Evolutionary conservation across 768 basidiomycete species (phyloP).

Genomic region (Suillus subaureus): DNA sequence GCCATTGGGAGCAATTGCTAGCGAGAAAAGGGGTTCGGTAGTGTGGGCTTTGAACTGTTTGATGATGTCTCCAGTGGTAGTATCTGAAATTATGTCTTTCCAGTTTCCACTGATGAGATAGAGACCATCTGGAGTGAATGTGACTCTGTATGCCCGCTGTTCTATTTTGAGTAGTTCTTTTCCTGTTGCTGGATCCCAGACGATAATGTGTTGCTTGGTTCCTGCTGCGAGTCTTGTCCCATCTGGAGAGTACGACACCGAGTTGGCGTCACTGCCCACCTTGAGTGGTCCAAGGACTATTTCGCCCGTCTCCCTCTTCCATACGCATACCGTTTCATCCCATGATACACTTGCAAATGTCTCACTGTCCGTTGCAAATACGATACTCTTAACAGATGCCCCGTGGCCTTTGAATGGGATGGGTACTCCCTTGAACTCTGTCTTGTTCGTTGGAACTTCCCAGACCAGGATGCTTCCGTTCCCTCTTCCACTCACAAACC

Average conservation of each 20-base stretch:
- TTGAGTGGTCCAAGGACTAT: background rate
- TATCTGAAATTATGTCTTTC: background rate
- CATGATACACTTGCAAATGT: background rate
- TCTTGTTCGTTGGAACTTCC: background rate
- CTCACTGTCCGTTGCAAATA: background rate
- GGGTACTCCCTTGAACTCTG: background rate
- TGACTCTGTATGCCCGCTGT: background rate
- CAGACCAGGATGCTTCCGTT: background rate
- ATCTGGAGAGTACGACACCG: background rate
- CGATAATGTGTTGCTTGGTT: background rate
- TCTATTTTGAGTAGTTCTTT: background rate
- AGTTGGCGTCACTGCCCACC: background rate
- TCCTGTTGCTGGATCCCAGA: background rate
- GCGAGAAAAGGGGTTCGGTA: rapidly evolving
- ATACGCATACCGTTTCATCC: background rate
- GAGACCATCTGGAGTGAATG: background rate
- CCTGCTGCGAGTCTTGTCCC: background rate
- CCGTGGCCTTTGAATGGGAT: background rate
- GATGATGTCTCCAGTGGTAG: background rate
- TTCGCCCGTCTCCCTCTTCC: background rate
- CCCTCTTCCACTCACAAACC: background rate
- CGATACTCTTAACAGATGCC: rapidly evolving
- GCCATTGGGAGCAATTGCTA: background rate
- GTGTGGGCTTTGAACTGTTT: background rate
- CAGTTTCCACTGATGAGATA: background rate